Evolutionary conservation across 768 basidiomycete species (phyloP).

Genomic region (Agaricus subrufescens): DNA sequence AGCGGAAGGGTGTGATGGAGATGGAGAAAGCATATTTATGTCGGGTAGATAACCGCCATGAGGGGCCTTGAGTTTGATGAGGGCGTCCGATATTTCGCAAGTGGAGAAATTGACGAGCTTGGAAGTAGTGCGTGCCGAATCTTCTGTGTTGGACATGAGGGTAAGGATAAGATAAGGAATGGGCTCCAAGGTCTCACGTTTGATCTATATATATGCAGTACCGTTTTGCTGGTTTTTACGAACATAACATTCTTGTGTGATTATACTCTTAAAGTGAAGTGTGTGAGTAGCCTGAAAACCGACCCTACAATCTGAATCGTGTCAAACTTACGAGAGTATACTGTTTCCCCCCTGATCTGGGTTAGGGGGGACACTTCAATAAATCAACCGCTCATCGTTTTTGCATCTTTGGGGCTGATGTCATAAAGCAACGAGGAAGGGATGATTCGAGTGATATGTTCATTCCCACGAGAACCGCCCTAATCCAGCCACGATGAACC

Average conservation of each 20-base stretch:
- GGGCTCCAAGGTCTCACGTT: background rate
- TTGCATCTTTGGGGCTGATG: too few relatives aligned
- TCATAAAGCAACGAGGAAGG: too few relatives aligned
- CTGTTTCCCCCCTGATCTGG: too few relatives aligned
- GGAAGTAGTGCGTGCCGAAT: conserved; percentile 10
- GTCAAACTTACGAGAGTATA: too few relatives aligned
- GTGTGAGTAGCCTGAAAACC: too few relatives aligned
- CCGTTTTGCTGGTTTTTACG: too few relatives aligned
- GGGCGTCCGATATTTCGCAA: conserved; percentile 86
- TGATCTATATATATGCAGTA: too few relatives aligned
- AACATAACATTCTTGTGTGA: background rate
- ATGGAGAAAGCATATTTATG: conserved; percentile 53
- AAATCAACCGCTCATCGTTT: too few relatives aligned
- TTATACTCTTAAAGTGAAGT: background rate
- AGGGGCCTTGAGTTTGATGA: conserved; percentile 69
- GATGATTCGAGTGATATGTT: too few relatives aligned
- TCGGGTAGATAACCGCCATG: conserved; percentile 83
- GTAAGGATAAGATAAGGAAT: conserved; percentile 12
- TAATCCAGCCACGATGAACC: conserved; percentile 30
- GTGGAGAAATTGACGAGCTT: conserved; percentile 47
- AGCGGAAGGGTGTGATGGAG: conserved; percentile 26
- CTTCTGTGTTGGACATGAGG: conserved; percentile 13
- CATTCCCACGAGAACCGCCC: background rate
- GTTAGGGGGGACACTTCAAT: too few relatives aligned
- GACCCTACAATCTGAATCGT: too few relatives aligned